These are phyloP conservation scores for Calonectria pseudoreteaudii DNA, from an alignment of 2,329 filamentous ascomycete species.

Conservation along the genomic window DNA sequence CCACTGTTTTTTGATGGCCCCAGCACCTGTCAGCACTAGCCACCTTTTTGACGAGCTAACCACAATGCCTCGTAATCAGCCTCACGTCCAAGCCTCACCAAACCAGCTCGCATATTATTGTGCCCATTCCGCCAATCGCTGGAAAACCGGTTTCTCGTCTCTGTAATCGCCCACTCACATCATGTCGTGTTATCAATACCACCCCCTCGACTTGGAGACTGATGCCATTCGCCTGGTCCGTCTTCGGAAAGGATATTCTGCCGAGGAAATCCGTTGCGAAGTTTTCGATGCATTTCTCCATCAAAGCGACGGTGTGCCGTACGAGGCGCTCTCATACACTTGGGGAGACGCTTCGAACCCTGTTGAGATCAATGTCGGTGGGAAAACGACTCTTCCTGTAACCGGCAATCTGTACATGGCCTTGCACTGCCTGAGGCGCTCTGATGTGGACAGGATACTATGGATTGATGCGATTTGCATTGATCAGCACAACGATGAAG, in stretches of 20 bases:
- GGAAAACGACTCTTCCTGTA: not conserved
- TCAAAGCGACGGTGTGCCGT: not conserved
- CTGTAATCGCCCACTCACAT: not conserved
- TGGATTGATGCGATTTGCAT: not conserved
- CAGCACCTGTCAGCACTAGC: not conserved
- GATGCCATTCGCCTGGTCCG: not conserved
- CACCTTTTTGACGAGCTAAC: not conserved
- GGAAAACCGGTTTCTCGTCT: not conserved
- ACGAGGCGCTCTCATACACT: not conserved
- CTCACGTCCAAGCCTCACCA: not conserved
- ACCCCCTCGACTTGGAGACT: not conserved
- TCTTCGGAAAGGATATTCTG: not conserved
- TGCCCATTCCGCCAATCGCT: not conserved
- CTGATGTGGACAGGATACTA: not conserved
- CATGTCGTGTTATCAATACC: not conserved
- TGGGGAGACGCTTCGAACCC: not conserved
- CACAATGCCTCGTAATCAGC: not conserved
- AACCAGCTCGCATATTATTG: not conserved
- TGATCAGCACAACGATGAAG: not conserved
- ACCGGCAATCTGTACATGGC: not conserved
- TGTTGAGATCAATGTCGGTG: not conserved
- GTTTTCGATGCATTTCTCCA: not conserved
- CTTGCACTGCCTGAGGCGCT: not conserved
- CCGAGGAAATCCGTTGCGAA: not conserved
- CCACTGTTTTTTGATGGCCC: not conserved